phyloP scores from a whole-genome alignment of 2,329 filamentous ascomycete genomes.

The Scytalidium lignicola region DNA sequence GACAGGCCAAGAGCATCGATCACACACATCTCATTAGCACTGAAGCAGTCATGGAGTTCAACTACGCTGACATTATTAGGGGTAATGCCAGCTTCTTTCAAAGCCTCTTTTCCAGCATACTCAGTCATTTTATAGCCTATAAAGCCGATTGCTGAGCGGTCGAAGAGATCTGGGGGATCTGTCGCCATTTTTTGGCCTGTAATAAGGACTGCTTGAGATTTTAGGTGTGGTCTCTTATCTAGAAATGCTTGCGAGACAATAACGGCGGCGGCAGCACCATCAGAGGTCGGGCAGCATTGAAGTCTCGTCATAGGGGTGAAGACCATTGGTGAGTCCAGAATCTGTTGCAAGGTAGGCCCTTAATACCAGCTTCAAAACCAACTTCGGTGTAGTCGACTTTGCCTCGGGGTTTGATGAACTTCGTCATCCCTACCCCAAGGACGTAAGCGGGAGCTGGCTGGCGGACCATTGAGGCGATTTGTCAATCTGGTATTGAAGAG shows the following conservation, averaged over 20 bases:
- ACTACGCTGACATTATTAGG: constrained; percentile 72
- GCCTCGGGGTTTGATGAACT: constrained; percentile 95
- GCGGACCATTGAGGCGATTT: no score
- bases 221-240: constrained; percentile 75
- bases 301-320: constrained; percentile 88
- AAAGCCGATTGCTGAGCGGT: constrained; percentile 74
- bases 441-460: constrained; percentile 71
- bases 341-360: constrained; percentile 59
- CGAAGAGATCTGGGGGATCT: constrained; percentile 78
- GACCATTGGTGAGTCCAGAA: constrained; percentile 71
- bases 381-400: constrained; percentile 94
- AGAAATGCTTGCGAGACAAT: constrained; percentile 87
- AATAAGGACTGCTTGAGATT: constrained; percentile 77
- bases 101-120: constrained; percentile 63
- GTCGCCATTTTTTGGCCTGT: constrained; percentile 87
- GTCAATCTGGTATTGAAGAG: no score
- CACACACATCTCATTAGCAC: constrained; percentile 85
- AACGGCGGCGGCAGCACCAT: constrained; percentile 83
- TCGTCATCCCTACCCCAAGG: constrained; percentile 96
- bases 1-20: constrained; percentile 81
- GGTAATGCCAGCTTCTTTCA: constrained; percentile 66
- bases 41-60: constrained; percentile 96
- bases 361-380: constrained; percentile 79
- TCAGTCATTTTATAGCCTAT: constrained; percentile 84
- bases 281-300: constrained; percentile 96